Conservation (phyloP, 2,329 filamentous ascomycete genomes). For the Ophiostoma himal-ulmi region DNA sequence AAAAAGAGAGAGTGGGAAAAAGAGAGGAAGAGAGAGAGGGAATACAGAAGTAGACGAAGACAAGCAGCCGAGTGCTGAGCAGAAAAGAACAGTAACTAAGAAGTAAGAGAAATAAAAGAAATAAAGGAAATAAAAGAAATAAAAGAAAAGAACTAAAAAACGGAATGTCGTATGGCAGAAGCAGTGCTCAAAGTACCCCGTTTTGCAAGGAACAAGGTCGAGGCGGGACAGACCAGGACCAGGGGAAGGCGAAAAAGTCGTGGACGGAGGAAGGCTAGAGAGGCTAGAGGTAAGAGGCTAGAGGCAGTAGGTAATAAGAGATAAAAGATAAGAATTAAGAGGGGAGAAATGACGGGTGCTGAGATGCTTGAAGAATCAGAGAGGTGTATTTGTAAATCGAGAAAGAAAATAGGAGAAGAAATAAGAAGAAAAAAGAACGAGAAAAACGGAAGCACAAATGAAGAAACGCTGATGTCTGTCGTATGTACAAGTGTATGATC, state of each 20-base stretch:
- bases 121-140: not conserved
- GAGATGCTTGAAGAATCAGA: not conserved
- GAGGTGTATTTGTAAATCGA: not conserved
- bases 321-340: conserved; percentile 6
- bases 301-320: not conserved
- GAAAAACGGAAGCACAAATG: not conserved
- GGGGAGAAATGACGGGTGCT: not conserved
- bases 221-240: conserved; percentile 4
- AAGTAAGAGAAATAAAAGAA: not conserved
- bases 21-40: not conserved
- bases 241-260: conserved; percentile 14
- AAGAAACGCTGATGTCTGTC: not conserved
- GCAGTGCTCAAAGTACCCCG: not conserved
- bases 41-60: not conserved
- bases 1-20: not conserved
- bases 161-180: not conserved
- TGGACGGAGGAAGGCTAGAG: not conserved
- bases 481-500: not conserved
- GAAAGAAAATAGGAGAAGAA: not conserved
- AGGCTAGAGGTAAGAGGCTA: not conserved
- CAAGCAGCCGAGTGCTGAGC: conserved; percentile 7
- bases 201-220: conserved; percentile 10
- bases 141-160: not conserved
- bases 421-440: not conserved
- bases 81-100: not conserved